Percentiles rank a stretch among this genome's conserved stretches.
These are phyloP conservation scores for Botrytis cinerea DNA, from an alignment of 2,329 filamentous ascomycete species.

Conservation along the genomic window DNA sequence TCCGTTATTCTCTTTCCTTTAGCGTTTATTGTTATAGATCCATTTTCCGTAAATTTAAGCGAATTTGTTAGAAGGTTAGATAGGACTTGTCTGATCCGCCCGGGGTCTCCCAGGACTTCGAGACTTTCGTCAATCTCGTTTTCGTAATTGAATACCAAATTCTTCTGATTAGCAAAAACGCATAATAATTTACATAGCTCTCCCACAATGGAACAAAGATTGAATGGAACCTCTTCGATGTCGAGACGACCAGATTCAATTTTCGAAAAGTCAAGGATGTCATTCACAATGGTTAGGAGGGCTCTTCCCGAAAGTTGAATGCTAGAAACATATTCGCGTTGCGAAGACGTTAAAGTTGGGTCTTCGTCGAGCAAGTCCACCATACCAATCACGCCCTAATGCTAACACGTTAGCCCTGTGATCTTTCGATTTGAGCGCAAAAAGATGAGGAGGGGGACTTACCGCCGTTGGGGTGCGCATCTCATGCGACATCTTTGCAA, in stretches of 20 bases:
- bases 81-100: constrained; percentile 73
- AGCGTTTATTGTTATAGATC: constrained; percentile 56
- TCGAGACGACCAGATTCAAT: constrained; percentile 73
- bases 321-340: constrained; percentile 34
- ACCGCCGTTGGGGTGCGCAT: constrained; percentile 37
- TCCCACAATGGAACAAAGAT: constrained; percentile 46
- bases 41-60: constrained; percentile 76
- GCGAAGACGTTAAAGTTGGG: constrained; percentile 30
- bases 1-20: constrained; percentile 29
- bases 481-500: constrained; percentile 36
- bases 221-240: constrained; percentile 68
- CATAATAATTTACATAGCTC: constrained; percentile 64
- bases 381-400: constrained; percentile 36
- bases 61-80: constrained; percentile 81
- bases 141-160: constrained; percentile 56
- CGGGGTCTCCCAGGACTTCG: constrained; percentile 65
- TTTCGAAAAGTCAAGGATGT: constrained; percentile 72
- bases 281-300: constrained; percentile 61
- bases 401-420: constrained; percentile 12
- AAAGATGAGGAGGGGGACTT: constrained; percentile 1
- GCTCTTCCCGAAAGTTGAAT: constrained; percentile 35
- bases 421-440: background rate
- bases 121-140: constrained; percentile 68
- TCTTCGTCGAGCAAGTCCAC: constrained; percentile 36
- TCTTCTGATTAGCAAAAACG: constrained; percentile 62